phyloP scores from a whole-genome alignment of 1,284 basidiomycete species.

The Ustilago trichophora region DNA sequence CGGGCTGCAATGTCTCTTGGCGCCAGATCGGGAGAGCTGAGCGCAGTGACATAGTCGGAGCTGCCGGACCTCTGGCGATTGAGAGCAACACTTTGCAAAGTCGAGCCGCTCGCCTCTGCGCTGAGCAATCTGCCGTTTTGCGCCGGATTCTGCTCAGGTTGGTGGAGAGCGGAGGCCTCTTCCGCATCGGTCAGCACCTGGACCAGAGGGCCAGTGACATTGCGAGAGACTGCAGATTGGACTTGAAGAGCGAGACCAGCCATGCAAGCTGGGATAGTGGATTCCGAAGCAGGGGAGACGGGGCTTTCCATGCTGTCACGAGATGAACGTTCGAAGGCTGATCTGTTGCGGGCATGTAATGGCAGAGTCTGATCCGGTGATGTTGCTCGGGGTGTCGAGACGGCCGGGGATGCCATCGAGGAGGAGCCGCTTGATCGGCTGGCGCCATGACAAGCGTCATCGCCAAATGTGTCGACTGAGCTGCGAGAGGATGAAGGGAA shows the following conservation, averaged over 20 bases:
- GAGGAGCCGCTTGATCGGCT: conserved; percentile 18
- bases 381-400: conserved; percentile 31
- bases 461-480: conserved; percentile 9
- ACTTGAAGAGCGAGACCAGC: conserved; percentile 35
- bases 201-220: conserved; percentile 41
- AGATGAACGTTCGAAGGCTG: conserved; percentile 1
- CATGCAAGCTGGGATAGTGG: conserved; percentile 25
- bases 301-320: conserved; percentile 13
- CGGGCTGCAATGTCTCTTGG: neutral
- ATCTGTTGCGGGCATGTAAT: conserved; percentile 2
- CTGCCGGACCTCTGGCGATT: conserved; percentile 7
- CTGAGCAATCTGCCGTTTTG: neutral
- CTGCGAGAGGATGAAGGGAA: conserved; percentile 23
- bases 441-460: neutral
- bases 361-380: conserved; percentile 17
- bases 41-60: conserved; percentile 23
- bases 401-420: conserved; percentile 26
- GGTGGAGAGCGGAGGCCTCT: conserved; percentile 16
- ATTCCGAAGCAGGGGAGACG: conserved; percentile 2
- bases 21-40: conserved; percentile 23
- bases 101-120: conserved; percentile 1
- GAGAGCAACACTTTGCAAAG: neutral
- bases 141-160: neutral
- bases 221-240: conserved; percentile 38
- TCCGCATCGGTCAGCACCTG: conserved; percentile 38